Evolutionary conservation across 2,329 filamentous ascomycete species (phyloP), one percentile per base, ranked within the genome.

Genomic region (Diaporthe citrichinensis): DNA sequence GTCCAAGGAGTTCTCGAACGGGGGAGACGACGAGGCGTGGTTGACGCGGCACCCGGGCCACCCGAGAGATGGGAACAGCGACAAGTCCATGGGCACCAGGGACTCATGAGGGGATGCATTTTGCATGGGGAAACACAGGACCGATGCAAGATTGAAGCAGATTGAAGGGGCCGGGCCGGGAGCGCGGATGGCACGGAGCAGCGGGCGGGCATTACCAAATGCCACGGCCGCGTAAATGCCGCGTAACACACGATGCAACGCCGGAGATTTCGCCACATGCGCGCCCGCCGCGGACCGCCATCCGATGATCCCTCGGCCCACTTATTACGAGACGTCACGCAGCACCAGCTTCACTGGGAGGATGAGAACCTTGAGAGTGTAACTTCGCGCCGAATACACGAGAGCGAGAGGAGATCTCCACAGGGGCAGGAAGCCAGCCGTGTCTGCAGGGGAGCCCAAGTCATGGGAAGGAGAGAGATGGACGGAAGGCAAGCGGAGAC

Each of bases 31-130:
- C 25, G 73, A 75, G 57, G 73, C 41, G 1, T 72, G 73, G 67
- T 49, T 75, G 73, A 75, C 73, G 9, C n/a, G 55, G 49, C 36
- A 75, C 9, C 65, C 73, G 7, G 73, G 73, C 12, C 67, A 75
- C 9, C 73, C 73, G 4, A 44, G 71, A 20, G 71, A 73, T 3
- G 46, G 34, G 25, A 58, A 12, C 46, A 73, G 71, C 58, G 39
- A 53, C 58, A 65, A 55, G 46, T 73, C 58, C 46, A 36, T 20
- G 9, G 28, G n/a, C 17, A 65, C 71, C 3, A 53, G 34, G 36
- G 71, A 49, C 25, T 73, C 46, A 14, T 73, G 71, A 65, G 71
- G 1, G 1, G 39, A 4, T 36, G 62, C 20, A n/a, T 31, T 23
- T 31, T 34, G 62, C 20, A 36, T 15, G 31, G 25, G 62, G 14